These are phyloP conservation scores for Arxiozyma heterogenica DNA, from an alignment of 1,139 yeast genomes.

Conservation along the genomic window DNA sequence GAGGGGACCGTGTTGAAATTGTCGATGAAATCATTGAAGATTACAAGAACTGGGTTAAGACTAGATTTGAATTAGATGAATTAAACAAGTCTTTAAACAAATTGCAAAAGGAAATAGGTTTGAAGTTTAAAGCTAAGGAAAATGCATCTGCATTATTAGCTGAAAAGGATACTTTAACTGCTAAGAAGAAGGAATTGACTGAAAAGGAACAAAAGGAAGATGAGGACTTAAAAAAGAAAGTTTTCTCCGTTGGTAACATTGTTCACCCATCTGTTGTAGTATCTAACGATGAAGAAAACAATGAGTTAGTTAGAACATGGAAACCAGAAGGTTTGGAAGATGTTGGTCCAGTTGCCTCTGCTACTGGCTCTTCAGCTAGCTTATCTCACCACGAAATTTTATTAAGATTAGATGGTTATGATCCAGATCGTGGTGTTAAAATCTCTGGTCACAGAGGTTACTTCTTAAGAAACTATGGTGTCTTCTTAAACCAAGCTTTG, in stretches of 20 bases:
- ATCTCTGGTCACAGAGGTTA: constrained; percentile 98
- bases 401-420: constrained; percentile 92
- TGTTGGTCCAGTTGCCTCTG: constrained; percentile 57
- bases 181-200: constrained; percentile 57
- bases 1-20: constrained; percentile 89
- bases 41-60: constrained; percentile 86
- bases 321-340: constrained; percentile 56
- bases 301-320: constrained; percentile 82
- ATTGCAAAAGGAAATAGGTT: constrained; percentile 86
- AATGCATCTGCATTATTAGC: constrained; percentile 79
- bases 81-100: constrained; percentile 78
- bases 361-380: constrained; percentile 64
- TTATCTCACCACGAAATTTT: constrained; percentile 94
- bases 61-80: constrained; percentile 87
- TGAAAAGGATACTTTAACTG: constrained; percentile 66
- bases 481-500: constrained; percentile 93
- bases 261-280: constrained; percentile 87
- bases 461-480: constrained; percentile 90
- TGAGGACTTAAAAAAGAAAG: constrained; percentile 61
- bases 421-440: constrained; percentile 97
- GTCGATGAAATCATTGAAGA: constrained; percentile 91
- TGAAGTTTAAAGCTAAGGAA: constrained; percentile 87
- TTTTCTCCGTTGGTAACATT: constrained; percentile 83
- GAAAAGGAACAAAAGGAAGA: constrained; percentile 76
- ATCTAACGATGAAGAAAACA: constrained; percentile 83